Base-by-base conservation (phyloP, 2,329 filamentous ascomycete species). In the Phyllosticta citriasiana region DNA sequence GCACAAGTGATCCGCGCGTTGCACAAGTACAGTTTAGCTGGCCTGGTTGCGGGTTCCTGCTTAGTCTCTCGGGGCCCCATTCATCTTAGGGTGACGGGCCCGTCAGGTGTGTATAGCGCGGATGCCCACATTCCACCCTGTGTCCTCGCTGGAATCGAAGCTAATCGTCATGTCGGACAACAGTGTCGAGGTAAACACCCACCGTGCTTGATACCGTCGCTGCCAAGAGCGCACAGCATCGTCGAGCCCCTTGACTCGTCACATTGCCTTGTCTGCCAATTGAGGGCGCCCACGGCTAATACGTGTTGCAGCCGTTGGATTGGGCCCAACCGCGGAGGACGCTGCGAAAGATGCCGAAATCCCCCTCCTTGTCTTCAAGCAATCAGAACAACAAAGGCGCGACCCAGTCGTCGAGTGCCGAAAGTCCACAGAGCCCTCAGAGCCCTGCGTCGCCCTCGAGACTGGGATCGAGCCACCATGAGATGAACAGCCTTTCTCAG, bases 271-370 rank as follows among this genome's bases (percentile, higher is more conserved):
- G 54, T 50, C 27, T 57, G 53, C 59, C 55, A 50, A 61, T 51
- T 47, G 59, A 61, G 24, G 30, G 50, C 51, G 53, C 47, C 53
- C 40, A 47, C 53, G 56, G 60, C 60, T 62, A 62, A 62, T 52
- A 54, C 12, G 55, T 62, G 55, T 51, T 33, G 55, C 60, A 62
- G 60, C 55, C 60, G 60, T 62, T 62, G 60, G 60, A 51, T 58
- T 58, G 60, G 60, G 55, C 60, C 60, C 60, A 62, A 62, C 67
- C 67, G 53, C 67, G 63, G 58, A 73, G 68, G 63, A 66, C 67
- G 59, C 60, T 71, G 24, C 66, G 70, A 61, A 74, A 71, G 64
- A 74, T 74, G 73, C 73, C 72, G 35, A 74, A 74, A 58, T 70
- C 71, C 14, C 71, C 72, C 47, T 70, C 72, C 40, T 62, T 74